Conservation (phyloP, 768 basidiomycete species). For the Trametes cubensis region DNA sequence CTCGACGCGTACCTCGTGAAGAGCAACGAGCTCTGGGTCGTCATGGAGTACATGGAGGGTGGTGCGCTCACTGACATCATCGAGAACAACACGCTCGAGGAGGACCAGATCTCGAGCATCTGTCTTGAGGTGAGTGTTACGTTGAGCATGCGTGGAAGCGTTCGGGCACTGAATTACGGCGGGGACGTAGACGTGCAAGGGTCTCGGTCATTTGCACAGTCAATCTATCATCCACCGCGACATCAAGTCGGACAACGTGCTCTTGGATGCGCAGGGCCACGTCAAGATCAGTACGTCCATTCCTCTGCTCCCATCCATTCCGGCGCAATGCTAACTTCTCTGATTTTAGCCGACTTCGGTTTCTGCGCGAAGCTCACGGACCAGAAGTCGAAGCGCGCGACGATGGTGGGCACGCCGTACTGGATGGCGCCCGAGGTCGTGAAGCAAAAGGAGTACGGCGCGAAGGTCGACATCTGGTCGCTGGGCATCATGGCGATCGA, state of each 20-base stretch:
- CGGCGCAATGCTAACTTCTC: slow-evolving; percentile 1
- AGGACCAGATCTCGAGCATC: slow-evolving; percentile 94
- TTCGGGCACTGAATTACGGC: not conserved
- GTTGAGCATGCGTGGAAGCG: not conserved
- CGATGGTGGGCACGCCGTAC: slow-evolving; percentile 98
- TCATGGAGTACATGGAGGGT: slow-evolving; percentile 99
- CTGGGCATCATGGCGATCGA: slow-evolving; percentile 98
- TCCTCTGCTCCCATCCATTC: not conserved
- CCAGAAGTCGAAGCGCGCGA: slow-evolving; percentile 94
- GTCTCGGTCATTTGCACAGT: slow-evolving; percentile 88
- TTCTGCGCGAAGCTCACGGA: slow-evolving; percentile 96
- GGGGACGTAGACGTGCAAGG: slow-evolving; percentile 81
- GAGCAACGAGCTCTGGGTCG: slow-evolving; percentile 91
- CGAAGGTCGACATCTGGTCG: slow-evolving; percentile 97
- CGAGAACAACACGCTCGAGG: slow-evolving; percentile 92
- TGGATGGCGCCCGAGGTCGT: slow-evolving; percentile 99
- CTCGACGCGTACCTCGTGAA: slow-evolving; percentile 88
- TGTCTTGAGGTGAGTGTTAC: slow-evolving; percentile 73
- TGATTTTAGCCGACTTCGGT: slow-evolving; percentile 84
- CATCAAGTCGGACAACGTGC: slow-evolving; percentile 96
- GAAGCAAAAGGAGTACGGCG: slow-evolving; percentile 95
- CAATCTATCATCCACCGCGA: slow-evolving; percentile 96
- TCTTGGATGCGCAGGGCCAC: slow-evolving; percentile 87
- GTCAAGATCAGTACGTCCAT: slow-evolving; percentile 92
- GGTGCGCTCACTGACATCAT: slow-evolving; percentile 97